Base-by-base conservation (phyloP, 2,329 filamentous ascomycete genomes). In the Alternaria burnsii region DNA sequence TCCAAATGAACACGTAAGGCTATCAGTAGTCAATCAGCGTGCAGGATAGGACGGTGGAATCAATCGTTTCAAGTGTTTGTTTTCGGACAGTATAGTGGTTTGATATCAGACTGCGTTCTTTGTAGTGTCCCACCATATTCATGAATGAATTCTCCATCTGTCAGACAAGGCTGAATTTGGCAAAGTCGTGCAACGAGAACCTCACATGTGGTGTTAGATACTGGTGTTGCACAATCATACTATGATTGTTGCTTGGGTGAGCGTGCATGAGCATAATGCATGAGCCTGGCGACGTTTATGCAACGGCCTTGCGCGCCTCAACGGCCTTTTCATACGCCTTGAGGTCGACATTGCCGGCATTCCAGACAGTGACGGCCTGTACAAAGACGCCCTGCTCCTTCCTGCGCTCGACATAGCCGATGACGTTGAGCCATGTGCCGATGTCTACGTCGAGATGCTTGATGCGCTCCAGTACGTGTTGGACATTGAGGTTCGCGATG, bases 381-480 rank as follows among this genome's bases (percentile, higher is more conserved):
- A 97, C 82, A 58, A 80, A 72, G 28, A 84, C 78, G 7, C 65
- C 65, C 53, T 58, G 61, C 30, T 71, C 66, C 32, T 67, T 66
- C 10, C 63, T 58, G 12, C 61, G 69, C 50, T 74, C 70, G 55
- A 94, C 82, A 76, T 96, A 96, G 6, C 94, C 94, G 66, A 97
- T 87, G 4, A 97, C 85, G 75, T 97, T 97, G 51, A 97, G 79
- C 93, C 94, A 97, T 61, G 90, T 85, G n/a, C 94, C 94, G 26
- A 91, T 81, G 52, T 88, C 84, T 53, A 91, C 85, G 52, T 91
- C 84, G 57, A 89, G 85, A 22, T 84, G 79, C 20, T 86, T 87
- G 59, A 95, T 79, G 10, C 81, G 84, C 70, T 89, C 85, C 5
- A 97, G 84, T 3, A 96, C 78, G 65, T 94, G 86, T 53, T 87